Evolutionary conservation across 2,329 filamentous ascomycete genomes (phyloP), one percentile per base, ranked within the genome.

Genomic region (Microascus cirrosus): DNA sequence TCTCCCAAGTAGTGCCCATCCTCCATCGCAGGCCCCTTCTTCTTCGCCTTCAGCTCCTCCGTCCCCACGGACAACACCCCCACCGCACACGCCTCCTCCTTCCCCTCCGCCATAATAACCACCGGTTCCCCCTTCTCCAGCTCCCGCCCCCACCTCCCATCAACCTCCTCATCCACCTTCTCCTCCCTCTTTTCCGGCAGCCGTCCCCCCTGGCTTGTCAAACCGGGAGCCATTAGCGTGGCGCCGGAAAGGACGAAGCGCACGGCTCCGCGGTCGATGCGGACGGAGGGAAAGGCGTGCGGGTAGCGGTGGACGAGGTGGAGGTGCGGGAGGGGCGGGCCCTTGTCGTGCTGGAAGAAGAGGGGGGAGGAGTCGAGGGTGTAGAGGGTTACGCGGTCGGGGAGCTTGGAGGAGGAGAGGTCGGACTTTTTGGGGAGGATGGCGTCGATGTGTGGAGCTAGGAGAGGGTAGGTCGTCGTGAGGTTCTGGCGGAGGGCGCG

Each of bases 191-290:
- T 71, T 61, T 82, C 74, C 0, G 94, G 94, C 66, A 99, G 73
- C 54, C 89, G 72, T 0, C 94, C 94, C 0, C 94, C 94, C 0
- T 84, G 73, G 22, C 85, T 90, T 32, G 94, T 99, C 65, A 99
- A 73, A 0, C 94, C 94, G 0, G 94, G 94, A 1, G 91, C 93
- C 94, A 99, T 99, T 62, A 99, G 85, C 15, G 93, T 90, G 1
- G 94, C 94, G 52, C 94, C 94, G 1, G 85, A 89, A 1, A 99
- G 82, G 28, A 99, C 93, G 74, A 99, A 99, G 61, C 94, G 89
- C 68, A 99, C 97, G 5, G 94, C 94, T 61, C 94, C 94, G 55
- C 94, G 84, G 72, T 99, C 94, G 71, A 97, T 95, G 60, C 92
- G 87, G 59, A 99, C 79, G 56, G 83, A 87, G 20, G 89, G 86